Evolutionary conservation across 805 yeast genomes (phyloP).

Genomic region (Zygosaccharomyces siamensis): DNA sequence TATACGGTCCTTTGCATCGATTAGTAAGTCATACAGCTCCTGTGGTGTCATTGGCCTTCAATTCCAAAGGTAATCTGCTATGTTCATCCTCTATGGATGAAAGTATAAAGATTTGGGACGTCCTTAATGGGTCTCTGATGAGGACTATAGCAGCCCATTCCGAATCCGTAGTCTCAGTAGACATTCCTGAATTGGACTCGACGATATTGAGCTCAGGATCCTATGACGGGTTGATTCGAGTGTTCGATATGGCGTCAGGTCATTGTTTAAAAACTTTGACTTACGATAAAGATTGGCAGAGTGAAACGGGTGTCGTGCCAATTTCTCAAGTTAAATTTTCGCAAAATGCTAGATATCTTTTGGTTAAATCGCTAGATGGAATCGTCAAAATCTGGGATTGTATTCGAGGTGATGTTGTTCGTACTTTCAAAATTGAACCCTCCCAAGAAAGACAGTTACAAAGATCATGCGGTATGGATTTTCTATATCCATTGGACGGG

Average conservation of each 20-base stretch:
- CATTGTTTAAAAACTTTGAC: slow-evolving; percentile 88
- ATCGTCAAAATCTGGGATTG: slow-evolving; percentile 79
- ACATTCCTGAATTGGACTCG: slow-evolving; percentile 73
- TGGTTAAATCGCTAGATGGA: slow-evolving; percentile 81
- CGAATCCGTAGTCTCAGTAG: slow-evolving; percentile 77
- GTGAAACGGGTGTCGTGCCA: slow-evolving; percentile 53
- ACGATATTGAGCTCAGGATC: slow-evolving; percentile 77
- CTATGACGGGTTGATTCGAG: slow-evolving; percentile 82
- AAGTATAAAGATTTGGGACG: slow-evolving; percentile 87
- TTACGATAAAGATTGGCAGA: slow-evolving; percentile 67
- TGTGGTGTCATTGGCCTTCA: slow-evolving; percentile 67
- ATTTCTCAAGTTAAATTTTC: slow-evolving; percentile 68
- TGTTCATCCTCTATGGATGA: slow-evolving; percentile 87
- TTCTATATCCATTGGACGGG: slow-evolving; percentile 22
- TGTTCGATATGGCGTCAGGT: slow-evolving; percentile 84
- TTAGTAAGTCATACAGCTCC: slow-evolving; percentile 82
- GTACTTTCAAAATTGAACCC: slow-evolving; percentile 46
- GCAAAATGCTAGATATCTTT: slow-evolving; percentile 73
- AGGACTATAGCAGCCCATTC: slow-evolving; percentile 88
- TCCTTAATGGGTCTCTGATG: slow-evolving; percentile 54
- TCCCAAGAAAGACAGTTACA: slow-evolving; percentile 12
- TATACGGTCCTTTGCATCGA: slow-evolving; percentile 39
- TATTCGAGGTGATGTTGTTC: slow-evolving; percentile 71
- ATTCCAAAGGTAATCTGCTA: slow-evolving; percentile 68
- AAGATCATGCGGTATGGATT: slow-evolving; percentile 30